Percentiles rank a stretch among this genome's conserved stretches.
phyloP scores from a whole-genome alignment of 306 rosid genomes.

The Carpinus viminea region DNA sequence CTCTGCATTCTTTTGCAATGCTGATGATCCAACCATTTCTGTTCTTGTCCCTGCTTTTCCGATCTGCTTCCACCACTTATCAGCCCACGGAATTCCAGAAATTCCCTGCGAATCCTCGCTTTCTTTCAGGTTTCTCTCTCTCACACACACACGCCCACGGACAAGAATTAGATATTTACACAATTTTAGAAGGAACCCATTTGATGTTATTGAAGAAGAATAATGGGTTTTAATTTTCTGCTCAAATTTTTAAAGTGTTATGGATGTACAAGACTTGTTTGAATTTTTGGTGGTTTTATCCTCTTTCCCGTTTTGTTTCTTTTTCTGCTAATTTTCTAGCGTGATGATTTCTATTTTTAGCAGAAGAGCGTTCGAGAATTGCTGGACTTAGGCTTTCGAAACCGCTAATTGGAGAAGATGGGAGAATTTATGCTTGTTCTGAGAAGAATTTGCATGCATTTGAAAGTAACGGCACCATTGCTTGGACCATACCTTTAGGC shows the following conservation, averaged over 20 bases:
- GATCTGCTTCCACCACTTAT: constrained; percentile 4
- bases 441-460: constrained; percentile 50
- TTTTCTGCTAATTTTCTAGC: too few relatives aligned
- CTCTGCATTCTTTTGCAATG: constrained; percentile 19
- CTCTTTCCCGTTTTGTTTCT: neutral
- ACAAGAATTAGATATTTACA: neutral
- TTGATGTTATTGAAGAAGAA: neutral
- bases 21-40: constrained; percentile 4
- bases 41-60: neutral
- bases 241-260: neutral
- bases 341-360: constrained; percentile 3
- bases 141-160: neutral
- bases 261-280: neutral
- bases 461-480: constrained; percentile 64
- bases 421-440: constrained; percentile 62
- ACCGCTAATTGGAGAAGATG: constrained; percentile 60
- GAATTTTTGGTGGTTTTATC: neutral
- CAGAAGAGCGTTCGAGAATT: constrained; percentile 17
- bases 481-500: constrained; percentile 60
- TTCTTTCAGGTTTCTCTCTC: constrained; percentile 5
- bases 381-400: constrained; percentile 45
- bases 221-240: neutral
- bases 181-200: neutral
- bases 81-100: constrained; percentile 9
- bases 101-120: constrained; percentile 5